Evolutionary conservation across 371 early-diverging fungal species (phyloP).

Genomic region (Basidiobolus meristosporus): DNA sequence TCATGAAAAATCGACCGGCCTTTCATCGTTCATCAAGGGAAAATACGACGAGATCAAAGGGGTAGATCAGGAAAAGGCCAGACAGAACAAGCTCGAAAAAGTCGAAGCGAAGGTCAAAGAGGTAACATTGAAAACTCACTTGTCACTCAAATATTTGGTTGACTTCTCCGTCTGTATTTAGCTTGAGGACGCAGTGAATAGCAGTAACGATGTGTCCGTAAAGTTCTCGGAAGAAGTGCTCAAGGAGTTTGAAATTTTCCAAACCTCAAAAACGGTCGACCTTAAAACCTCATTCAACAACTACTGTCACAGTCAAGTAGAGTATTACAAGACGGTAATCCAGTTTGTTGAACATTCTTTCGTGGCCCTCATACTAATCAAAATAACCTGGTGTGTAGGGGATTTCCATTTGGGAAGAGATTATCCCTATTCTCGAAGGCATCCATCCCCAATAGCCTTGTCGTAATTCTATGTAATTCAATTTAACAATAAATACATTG

Average conservation of each 20-base stretch:
- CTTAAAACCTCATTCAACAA: slow-evolving; percentile 49
- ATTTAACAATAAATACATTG: too few species aligned
- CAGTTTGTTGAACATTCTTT: too few species aligned
- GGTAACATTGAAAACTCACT: slow-evolving; percentile 21
- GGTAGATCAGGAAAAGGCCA: slow-evolving; percentile 62
- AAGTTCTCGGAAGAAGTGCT: slow-evolving; percentile 61
- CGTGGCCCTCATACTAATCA: too few species aligned
- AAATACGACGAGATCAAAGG: slow-evolving; percentile 82
- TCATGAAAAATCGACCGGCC: slow-evolving; percentile 28
- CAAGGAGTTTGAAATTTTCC: slow-evolving; percentile 65
- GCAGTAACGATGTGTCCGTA: slow-evolving; percentile 39
- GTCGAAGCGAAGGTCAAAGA: slow-evolving; percentile 56
- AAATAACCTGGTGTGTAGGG: slow-evolving; percentile 16
- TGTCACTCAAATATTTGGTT: not conserved
- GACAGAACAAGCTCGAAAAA: slow-evolving; percentile 50
- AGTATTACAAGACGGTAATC: slow-evolving; percentile 61
- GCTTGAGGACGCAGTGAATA: slow-evolving; percentile 62
- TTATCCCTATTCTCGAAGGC: slow-evolving; percentile 31
- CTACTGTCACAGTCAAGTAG: slow-evolving; percentile 54
- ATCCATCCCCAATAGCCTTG: too few species aligned
- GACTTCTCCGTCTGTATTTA: slow-evolving; percentile 11
- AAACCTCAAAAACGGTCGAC: slow-evolving; percentile 54
- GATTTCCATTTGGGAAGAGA: slow-evolving; percentile 38
- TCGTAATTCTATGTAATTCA: too few species aligned
- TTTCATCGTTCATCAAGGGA: slow-evolving; percentile 62